Percentiles rank a stretch among this genome's conserved stretches.
Conservation (phyloP, 2,329 filamentous ascomycete genomes). For the Verticillium zaregamsianum region DNA sequence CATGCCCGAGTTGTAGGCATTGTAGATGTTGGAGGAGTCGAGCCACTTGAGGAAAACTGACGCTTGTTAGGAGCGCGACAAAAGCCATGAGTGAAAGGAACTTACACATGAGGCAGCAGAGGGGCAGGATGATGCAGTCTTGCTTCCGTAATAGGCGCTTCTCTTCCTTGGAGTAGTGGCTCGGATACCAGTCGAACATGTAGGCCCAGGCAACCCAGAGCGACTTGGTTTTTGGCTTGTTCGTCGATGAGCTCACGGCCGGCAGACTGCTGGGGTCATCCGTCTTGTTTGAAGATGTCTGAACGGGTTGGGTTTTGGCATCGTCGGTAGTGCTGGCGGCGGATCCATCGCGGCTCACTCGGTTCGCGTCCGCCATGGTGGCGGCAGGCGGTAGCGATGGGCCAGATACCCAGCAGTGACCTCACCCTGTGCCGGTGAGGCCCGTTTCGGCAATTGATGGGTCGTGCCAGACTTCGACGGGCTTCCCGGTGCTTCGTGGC, state of each 20-base stretch:
- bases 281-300: neutral
- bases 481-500: too few species aligned
- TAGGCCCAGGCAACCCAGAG: constrained; percentile 22
- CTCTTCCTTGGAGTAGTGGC: constrained; percentile 24
- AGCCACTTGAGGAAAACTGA: constrained; percentile 24
- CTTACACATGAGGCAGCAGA: constrained; percentile 5
- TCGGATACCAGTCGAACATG: constrained; percentile 25
- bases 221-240: constrained; percentile 9
- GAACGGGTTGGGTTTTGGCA: neutral
- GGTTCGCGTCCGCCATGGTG: too few species aligned
- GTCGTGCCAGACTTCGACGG: too few species aligned
- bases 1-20: constrained; percentile 33
- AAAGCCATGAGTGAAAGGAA: too few species aligned
- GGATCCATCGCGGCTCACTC: too few species aligned
- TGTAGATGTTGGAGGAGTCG: constrained; percentile 23
- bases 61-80: neutral
- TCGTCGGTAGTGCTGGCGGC: too few species aligned
- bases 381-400: too few species aligned
- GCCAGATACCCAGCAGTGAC: too few species aligned
- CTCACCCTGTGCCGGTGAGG: too few species aligned
- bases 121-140: constrained; percentile 23
- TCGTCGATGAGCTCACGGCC: constrained; percentile 18
- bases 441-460: too few species aligned
- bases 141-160: constrained; percentile 19
- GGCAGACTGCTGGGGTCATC: neutral